phyloP scores from a whole-genome alignment of 2,329 filamentous ascomycete genomes.

The Nigrospora sphaerica region DNA sequence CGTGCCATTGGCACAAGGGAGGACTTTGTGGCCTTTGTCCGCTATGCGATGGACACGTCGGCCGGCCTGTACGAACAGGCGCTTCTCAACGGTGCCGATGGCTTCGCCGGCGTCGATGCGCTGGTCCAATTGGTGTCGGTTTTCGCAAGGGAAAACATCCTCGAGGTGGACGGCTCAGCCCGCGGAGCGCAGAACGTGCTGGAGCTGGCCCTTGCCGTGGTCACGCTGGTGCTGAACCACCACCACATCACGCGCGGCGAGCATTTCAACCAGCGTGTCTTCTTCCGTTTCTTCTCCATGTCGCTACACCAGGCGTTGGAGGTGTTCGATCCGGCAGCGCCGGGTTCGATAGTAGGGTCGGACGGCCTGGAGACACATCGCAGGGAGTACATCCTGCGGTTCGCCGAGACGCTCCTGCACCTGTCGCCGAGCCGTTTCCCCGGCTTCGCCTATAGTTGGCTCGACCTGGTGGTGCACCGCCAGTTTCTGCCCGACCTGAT shows the following conservation, averaged over 20 bases:
- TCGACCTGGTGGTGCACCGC: slow-evolving; percentile 75
- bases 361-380: slow-evolving; percentile 55
- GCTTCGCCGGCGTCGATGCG: slow-evolving; percentile 63
- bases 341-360: slow-evolving; percentile 1
- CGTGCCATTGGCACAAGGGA: slow-evolving; percentile 68
- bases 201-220: slow-evolving; percentile 69
- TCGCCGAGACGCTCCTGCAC: slow-evolving; percentile 64
- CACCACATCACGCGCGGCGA: slow-evolving; percentile 78
- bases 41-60: slow-evolving; percentile 72
- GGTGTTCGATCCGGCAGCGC: slow-evolving; percentile 33
- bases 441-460: slow-evolving; percentile 80
- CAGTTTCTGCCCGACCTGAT: slow-evolving; percentile 77
- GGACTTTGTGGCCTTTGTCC: slow-evolving; percentile 72
- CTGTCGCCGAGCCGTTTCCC: slow-evolving; percentile 73
- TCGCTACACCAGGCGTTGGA: slow-evolving; percentile 68
- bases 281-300: slow-evolving; percentile 82
- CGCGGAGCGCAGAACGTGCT: slow-evolving; percentile 64
- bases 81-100: slow-evolving; percentile 53
- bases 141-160: slow-evolving; percentile 66
- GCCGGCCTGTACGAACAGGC: slow-evolving; percentile 72
- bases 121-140: slow-evolving; percentile 73
- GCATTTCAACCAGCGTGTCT: slow-evolving; percentile 78
- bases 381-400: slow-evolving; percentile 61
- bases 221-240: slow-evolving; percentile 75
- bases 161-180: slow-evolving; percentile 49